Base-by-base conservation (phyloP, 345 rosid genomes). In the Raphanus sativus region DNA sequence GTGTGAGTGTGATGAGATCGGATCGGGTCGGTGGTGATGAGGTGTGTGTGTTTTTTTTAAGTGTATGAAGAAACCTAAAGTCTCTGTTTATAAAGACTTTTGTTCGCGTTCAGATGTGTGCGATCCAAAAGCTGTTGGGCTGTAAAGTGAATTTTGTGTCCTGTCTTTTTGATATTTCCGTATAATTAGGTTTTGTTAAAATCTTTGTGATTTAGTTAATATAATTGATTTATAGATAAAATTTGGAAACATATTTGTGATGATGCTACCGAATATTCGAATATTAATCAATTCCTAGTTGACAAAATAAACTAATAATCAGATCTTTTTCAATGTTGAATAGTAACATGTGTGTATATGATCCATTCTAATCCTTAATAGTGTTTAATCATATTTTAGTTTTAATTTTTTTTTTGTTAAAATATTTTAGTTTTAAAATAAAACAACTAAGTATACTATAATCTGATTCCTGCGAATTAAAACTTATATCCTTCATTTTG, bases 1-100 rank as follows among this genome's bases (percentile, higher is more conserved):
- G 59, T 25, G 71, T 34, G 34, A 10, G 59, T 25, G 71, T 34
- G 34, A 10, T 21, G 45, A 73, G 81, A 67, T 78, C 77, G 74
- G 77, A 34, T 72, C 13, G 54, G 34, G 74, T 58, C 13, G 9
- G 70, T 68, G 32, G 42, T 13, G 55, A 50, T 50, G 73, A 48
- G 32, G 40, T 5, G 48, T 7, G 40, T 26, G 11, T 11, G 15
- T 5, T 5, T 6, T 16, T 52, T 15, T 42, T 0, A 10, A 21
- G 21, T 21, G 21, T 34, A 29, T 29, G 4, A 32, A 0, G 1
- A 8, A 13, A 50, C 55, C 55, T 50, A 50, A 48, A 13, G 17
- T 1, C 8, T 50, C 8, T 50, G 55, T 50, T 50, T 50, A 50
- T 50, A 50, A 50, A 50, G 55, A 50, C 55, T 50, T 50, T 50